Evolutionary conservation across 2,329 filamentous ascomycete species (phyloP).

Genomic region (Rhynchosporium agropyri): DNA sequence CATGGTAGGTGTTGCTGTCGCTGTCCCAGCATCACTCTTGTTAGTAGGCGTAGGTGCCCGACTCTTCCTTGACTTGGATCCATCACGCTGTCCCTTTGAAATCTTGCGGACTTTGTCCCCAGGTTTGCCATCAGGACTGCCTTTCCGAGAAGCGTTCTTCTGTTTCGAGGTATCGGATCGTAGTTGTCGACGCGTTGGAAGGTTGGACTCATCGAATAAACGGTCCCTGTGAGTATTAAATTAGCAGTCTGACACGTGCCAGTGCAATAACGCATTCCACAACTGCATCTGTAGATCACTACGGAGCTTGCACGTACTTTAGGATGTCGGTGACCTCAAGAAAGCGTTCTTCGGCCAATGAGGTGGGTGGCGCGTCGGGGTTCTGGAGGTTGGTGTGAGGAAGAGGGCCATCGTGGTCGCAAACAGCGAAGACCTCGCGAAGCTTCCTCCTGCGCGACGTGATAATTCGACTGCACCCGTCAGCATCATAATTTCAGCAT

Average conservation of each 20-base stretch:
- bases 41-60: slow-evolving; percentile 33
- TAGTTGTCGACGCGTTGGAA: slow-evolving; percentile 53
- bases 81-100: slow-evolving; percentile 35
- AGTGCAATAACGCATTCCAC: slow-evolving; percentile 26
- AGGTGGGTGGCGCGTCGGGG: slow-evolving; percentile 57
- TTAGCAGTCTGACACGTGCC: slow-evolving; percentile 36
- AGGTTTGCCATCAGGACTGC: slow-evolving; percentile 30
- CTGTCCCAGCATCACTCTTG: slow-evolving; percentile 30
- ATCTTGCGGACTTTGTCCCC: slow-evolving; percentile 31
- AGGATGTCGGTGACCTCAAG: slow-evolving; percentile 60
- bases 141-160: slow-evolving; percentile 40
- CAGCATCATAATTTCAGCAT: slow-evolving; percentile 36
- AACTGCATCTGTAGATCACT: slow-evolving; percentile 25
- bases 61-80: slow-evolving; percentile 35
- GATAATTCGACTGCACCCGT: slow-evolving; percentile 65
- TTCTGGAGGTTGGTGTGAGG: slow-evolving; percentile 61
- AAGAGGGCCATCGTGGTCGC: slow-evolving; percentile 62
- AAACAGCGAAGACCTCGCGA: slow-evolving; percentile 83
- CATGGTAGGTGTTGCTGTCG: slow-evolving; percentile 25
- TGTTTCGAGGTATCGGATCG: slow-evolving; percentile 50
- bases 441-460: slow-evolving; percentile 89
- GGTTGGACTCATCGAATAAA: slow-evolving; percentile 54
- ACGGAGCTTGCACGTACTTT: slow-evolving; percentile 53
- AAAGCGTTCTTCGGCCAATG: slow-evolving; percentile 57
- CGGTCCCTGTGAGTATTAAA: slow-evolving; percentile 46